Evolutionary conservation across 805 yeast genomes (phyloP), one percentile per base, ranked within the genome.

Genomic region (Saturnispora halmiae): DNA sequence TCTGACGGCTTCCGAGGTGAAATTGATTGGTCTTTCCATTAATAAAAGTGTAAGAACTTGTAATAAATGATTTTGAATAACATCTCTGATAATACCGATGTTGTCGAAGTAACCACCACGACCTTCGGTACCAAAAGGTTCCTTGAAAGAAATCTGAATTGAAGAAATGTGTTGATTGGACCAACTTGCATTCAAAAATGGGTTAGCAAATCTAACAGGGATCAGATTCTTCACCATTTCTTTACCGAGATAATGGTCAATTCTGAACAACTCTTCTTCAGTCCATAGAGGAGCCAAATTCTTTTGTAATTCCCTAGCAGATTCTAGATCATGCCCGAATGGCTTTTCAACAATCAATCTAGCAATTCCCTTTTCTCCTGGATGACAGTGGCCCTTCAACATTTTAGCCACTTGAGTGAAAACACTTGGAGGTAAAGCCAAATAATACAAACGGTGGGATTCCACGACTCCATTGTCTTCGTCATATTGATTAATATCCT

Each of bases 51-150:
- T 88, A 58, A 92, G 67, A 18, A 90, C 94, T 68, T 92, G 98
- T 56, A 90, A 70, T 53, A 92, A 65, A 66, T 92, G 98, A 72
- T 92, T 92, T 69, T 92, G 98, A 86, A 92, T 90, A 36, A 92
- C 97, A 59, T 92, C 98, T 63, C 98, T 78, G 51, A 92, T 83
- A 58, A 92, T 92, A 44, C 98, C 98, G 55, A 88, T 86, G 42
- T 72, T 70, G 64, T 92, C 97, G 57, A 92, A 92, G 68, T 92
- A 92, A 29, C 98, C 98, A 52, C 98, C 98, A 60, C 98, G 78
- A 43, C 98, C 98, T 66, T 92, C 96, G 31, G 98, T 92, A 42
- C 98, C 98, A 54, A 92, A 92, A n/a, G 92, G 85, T 67, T 92
- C 98, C 68, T 92, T 92, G 72, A 92, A 90, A 11, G 90, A 75